Evolutionary conservation across 345 rosid genomes (phyloP), one percentile per base, ranked within the genome.

Genomic region (Citrus inodora): DNA sequence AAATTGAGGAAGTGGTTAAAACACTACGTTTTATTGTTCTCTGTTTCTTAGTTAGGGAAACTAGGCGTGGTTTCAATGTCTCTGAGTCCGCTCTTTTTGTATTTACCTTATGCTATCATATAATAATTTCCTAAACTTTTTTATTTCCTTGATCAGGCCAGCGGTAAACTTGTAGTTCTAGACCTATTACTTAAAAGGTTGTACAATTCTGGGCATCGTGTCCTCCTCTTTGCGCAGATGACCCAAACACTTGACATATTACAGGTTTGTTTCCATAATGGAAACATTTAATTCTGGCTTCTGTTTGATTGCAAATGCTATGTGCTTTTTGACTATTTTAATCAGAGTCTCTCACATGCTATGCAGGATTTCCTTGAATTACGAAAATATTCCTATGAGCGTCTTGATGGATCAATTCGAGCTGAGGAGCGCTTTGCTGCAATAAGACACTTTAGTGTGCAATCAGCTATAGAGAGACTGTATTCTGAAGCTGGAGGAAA

Each of bases 391-490:
- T 87, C 97, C 21, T 94, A 94, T 77, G 97, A 94, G 89, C 95
- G 97, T 67, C 98, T 94, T 85, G 98, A 94, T 88, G 98, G 98
- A 77, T 93, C 98, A 37, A 83, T 94, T 71, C 92, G 96, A 69
- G 98, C 97, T 79, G 96, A 92, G 83, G 98, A 94, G 82, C 91
- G 98, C 21, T 94, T 94, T 88, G 96, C 93, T 81, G 94, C 94
- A 17, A 94, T 94, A 78, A 89, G 93, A 84, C 88, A 90, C 84
- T 94, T 94, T 80, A 91, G 96, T 74, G 66, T 59, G 28, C 85
- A 75, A 79, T 73, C 80, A 81, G 70, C 73, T 21, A 46, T 46
- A 46, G 51, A 13, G 17, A 3, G 51, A 11, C 16, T 46, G 51
- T 3, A 13, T 46, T 78, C 85, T 66, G 88, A 84, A 76, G 77